These are phyloP conservation scores for Microstegium vimineum DNA, from an alignment of 176 grass and related monocot genomes.

Conservation along the genomic window DNA sequence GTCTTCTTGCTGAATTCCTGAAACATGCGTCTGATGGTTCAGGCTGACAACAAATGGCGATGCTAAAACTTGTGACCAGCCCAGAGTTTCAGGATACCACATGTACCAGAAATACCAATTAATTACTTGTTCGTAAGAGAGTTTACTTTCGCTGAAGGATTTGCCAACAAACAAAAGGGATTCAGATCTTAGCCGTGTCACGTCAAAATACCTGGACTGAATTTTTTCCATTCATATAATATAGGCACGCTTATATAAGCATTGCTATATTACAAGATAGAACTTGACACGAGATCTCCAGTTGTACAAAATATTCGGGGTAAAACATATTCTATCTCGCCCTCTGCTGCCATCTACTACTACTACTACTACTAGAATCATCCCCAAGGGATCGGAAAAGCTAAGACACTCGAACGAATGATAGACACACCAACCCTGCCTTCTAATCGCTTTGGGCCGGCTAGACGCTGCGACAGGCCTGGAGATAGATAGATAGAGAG, in stretches of 20 bases:
- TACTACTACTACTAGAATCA: too few relatives aligned
- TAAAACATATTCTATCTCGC: not conserved
- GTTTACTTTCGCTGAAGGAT: not conserved
- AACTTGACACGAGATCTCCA: not conserved
- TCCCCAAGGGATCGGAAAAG: not conserved
- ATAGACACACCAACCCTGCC: too few relatives aligned
- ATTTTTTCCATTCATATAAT: not conserved
- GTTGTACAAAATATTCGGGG: not conserved
- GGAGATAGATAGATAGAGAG: too few relatives aligned
- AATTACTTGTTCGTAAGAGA: not conserved
- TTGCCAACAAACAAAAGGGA: not conserved
- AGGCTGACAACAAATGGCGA: not conserved
- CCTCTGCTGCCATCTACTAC: not conserved
- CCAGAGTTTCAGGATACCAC: not conserved
- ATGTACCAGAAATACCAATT: too few relatives aligned
- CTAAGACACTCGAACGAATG: too few relatives aligned
- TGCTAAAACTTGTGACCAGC: too few relatives aligned
- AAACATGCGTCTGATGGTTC: not conserved
- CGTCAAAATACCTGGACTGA: too few relatives aligned
- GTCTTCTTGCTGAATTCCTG: not conserved
- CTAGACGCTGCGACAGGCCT: too few relatives aligned
- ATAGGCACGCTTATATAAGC: not conserved
- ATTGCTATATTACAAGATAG: not conserved
- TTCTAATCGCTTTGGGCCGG: too few relatives aligned
- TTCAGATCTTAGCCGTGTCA: not conserved